Evolutionary conservation across 2,329 filamentous ascomycete genomes (phyloP).

Genomic region (Fusarium brachygibbosum): DNA sequence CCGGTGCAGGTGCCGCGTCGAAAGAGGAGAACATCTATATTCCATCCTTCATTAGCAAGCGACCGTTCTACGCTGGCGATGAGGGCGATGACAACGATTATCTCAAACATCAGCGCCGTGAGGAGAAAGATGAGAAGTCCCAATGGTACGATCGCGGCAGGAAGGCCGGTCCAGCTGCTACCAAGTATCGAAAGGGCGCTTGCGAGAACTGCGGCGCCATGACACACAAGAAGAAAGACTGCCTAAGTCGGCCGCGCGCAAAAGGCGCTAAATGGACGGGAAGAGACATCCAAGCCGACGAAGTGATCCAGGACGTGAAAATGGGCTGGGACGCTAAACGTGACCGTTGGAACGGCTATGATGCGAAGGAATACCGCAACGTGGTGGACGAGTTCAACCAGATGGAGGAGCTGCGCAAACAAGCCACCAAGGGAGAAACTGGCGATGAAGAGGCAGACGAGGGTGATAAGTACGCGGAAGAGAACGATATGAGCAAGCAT

Average conservation of each 20-base stretch:
- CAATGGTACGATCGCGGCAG: slow-evolving; percentile 95
- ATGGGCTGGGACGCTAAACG: slow-evolving; percentile 97
- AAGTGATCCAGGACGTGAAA: slow-evolving; percentile 85
- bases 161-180: slow-evolving; percentile 86
- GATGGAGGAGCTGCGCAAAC: slow-evolving; percentile 79
- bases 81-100: slow-evolving; percentile 87
- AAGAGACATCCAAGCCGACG: slow-evolving; percentile 92
- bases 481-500: slow-evolving; percentile 95
- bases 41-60: slow-evolving; percentile 96
- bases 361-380: slow-evolving; percentile 83
- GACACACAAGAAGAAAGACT: slow-evolving; percentile 96
- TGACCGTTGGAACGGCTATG: slow-evolving; percentile 98
- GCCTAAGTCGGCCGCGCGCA: slow-evolving; percentile 87
- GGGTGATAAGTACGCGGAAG: slow-evolving; percentile 87
- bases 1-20: slow-evolving; percentile 61
- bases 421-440: slow-evolving; percentile 63
- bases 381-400: slow-evolving; percentile 93
- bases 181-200: slow-evolving; percentile 96
- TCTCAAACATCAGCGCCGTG: slow-evolving; percentile 89
- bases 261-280: slow-evolving; percentile 93
- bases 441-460: slow-evolving; percentile 67
- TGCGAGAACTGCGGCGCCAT: slow-evolving; percentile 99
- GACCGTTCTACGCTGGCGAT: slow-evolving; percentile 92
- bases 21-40: slow-evolving; percentile 99
- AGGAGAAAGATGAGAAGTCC: slow-evolving; percentile 74